Evolutionary conservation across 75 land plant species (phyloP), one percentile per base, ranked within the genome.

Genomic region (Pinus tabuliformis): DNA sequence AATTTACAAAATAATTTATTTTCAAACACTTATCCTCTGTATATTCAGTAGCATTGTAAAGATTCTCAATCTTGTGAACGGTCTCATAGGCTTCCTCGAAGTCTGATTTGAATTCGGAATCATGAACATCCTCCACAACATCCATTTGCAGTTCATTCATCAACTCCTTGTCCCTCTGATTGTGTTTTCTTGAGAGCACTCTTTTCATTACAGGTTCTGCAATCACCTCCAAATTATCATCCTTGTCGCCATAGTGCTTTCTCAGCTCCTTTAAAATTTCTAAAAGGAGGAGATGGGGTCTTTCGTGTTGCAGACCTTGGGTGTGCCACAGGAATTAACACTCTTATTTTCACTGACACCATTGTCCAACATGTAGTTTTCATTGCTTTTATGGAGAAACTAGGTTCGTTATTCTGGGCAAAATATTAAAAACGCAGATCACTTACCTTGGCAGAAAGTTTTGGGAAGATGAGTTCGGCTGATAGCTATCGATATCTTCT

Each of bases 81-180:
- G 86, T 84, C 17, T 75, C 72, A 73, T 86, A 58, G 28, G 54
- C 1, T 59, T 83, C 80, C 59, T 91, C 93, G 72, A 88, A 84
- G 81, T 86, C 90, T 1, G 78, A 73, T 49, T 88, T 88, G 24
- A 91, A 80, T 7, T 91, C 90, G 39, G 71, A 14, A 59, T 88
- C 88, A 8, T 54, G 52, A 54, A 82, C 83, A 33, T 82, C 78
- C 3, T 60, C 70, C 17, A 78, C 17, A n/a, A 85, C 81, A 64
- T 57, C 12, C 24, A 36, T 21, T 22, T 73, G 72, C 13, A 88
- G 56, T 36, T 84, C 75, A 1, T 86, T 85, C 78, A 84, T 56
- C 61, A 88, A 58, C 77, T 88, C 93, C 33, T 91, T 83, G 68
- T 91, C 93, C 3, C 90, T 84, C 13, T 88, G 85, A 58, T 83